Conservation (phyloP, 257 asterid species). For the Asclepias syriaca region DNA sequence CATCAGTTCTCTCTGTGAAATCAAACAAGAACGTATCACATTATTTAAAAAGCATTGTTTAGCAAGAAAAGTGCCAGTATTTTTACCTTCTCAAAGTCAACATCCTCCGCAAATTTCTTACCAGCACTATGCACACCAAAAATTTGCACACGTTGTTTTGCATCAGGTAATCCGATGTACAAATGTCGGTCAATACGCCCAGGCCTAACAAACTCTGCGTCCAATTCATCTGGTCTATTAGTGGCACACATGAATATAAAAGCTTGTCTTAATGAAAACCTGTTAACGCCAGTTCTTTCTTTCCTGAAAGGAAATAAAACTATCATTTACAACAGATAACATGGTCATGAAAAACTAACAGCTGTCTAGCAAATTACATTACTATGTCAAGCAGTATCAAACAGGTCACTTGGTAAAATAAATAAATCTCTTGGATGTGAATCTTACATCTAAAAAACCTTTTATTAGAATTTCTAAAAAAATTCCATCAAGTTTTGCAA, state of each 20-base stretch:
- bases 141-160: slow-evolving; percentile 84
- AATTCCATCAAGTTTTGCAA: slow-evolving; percentile 1
- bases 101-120: slow-evolving; percentile 74
- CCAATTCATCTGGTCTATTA: slow-evolving; percentile 94
- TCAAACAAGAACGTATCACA: not conserved
- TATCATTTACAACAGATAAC: too few species aligned
- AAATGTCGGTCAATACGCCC: slow-evolving; percentile 98
- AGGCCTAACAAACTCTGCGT: slow-evolving; percentile 72
- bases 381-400: not conserved
- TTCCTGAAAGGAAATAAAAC: slow-evolving; percentile 43
- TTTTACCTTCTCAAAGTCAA: slow-evolving; percentile 77
- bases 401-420: not conserved
- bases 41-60: not conserved
- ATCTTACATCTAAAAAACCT: not conserved
- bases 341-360: not conserved
- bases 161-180: slow-evolving; percentile 92
- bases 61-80: slow-evolving; percentile 3
- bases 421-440: not conserved
- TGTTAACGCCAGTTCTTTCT: slow-evolving; percentile 79
- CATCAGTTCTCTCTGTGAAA: too few species aligned
- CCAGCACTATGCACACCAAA: slow-evolving; percentile 97
- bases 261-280: slow-evolving; percentile 90
- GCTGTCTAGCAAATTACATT: not conserved
- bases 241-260: slow-evolving; percentile 95
- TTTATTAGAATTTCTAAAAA: not conserved